Conservation (phyloP, 176 grass and related monocot species). For the Otatea glauca region DNA sequence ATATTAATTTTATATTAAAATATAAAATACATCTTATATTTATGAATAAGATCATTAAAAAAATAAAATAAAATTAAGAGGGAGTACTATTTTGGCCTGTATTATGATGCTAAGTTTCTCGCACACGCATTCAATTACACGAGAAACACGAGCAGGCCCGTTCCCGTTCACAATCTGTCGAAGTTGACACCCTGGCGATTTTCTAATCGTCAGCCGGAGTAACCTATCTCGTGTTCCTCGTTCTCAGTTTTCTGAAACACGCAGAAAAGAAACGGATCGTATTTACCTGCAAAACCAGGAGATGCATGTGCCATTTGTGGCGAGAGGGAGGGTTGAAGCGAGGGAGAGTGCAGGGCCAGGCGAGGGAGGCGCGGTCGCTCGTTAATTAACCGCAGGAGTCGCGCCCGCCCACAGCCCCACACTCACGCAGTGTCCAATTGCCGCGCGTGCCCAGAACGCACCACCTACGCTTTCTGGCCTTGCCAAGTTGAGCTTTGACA, state of each 20-base stretch:
- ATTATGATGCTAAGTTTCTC: not conserved
- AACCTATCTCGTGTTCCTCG: constrained; percentile 8
- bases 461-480: constrained; percentile 26
- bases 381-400: constrained; percentile 27
- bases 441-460: constrained; percentile 47
- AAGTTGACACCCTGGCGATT: not conserved
- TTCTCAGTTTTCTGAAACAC: not conserved
- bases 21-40: too few relatives aligned
- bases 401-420: constrained; percentile 31
- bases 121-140: not conserved
- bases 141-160: constrained; percentile 8
- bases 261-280: not conserved
- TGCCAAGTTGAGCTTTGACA: constrained; percentile 47
- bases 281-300: not conserved
- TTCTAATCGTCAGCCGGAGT: not conserved
- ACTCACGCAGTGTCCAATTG: constrained; percentile 34
- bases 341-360: not conserved
- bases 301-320: not conserved
- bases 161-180: too few relatives aligned
- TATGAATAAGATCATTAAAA: too few relatives aligned
- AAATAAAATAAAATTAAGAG: too few relatives aligned
- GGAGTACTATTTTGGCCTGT: not conserved
- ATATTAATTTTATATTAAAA: too few relatives aligned
- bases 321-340: not conserved
- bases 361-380: not conserved